A percentile compares a stretch with the other conserved stretches of the same genome.
Evolutionary conservation across 164 flowering plant species (phyloP).

Genomic region (Taxillus chinensis): DNA sequence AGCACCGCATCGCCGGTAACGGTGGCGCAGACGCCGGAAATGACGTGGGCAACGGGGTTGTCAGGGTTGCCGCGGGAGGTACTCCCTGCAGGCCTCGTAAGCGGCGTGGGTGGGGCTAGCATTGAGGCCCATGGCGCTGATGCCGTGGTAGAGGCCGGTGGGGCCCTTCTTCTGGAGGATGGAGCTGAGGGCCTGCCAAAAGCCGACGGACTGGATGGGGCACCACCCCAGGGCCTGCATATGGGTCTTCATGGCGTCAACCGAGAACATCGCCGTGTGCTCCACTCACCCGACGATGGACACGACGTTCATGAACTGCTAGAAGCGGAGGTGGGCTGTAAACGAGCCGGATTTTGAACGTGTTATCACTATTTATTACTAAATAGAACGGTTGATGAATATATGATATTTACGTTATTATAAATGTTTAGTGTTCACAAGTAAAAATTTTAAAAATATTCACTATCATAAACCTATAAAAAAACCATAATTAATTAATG

Average conservation of each 20-base stretch:
- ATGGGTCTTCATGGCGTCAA: slow-evolving; percentile 39
- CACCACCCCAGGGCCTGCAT: slow-evolving; percentile 43
- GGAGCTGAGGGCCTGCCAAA: slow-evolving; percentile 25
- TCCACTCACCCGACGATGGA: slow-evolving; percentile 35
- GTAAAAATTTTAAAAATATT: no score
- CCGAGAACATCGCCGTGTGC: slow-evolving; percentile 45
- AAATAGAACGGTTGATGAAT: no score
- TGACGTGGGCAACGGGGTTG: slow-evolving; percentile 35
- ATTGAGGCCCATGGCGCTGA: slow-evolving; percentile 70
- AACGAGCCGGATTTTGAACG: no score
- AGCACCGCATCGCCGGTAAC: slow-evolving; percentile 53
- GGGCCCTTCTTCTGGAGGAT: slow-evolving; percentile 43
- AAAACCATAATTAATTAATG: no score
- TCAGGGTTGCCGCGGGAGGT: slow-evolving; percentile 28
- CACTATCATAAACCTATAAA: no score
- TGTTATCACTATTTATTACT: no score
- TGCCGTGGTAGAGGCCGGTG: slow-evolving; percentile 61
- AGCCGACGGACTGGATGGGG: slow-evolving; percentile 32
- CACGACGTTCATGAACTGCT: slow-evolving; percentile 45
- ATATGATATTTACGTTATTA: no score
- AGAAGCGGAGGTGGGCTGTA: slow-evolving; percentile 33
- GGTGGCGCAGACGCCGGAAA: slow-evolving; percentile 46
- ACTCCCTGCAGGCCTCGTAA: slow-evolving; percentile 44
- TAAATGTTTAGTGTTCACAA: no score
- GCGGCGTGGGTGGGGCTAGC: slow-evolving; percentile 89